These are phyloP conservation scores for Naematelia encephala DNA, from an alignment of 768 basidiomycete species.

Conservation along the genomic window DNA sequence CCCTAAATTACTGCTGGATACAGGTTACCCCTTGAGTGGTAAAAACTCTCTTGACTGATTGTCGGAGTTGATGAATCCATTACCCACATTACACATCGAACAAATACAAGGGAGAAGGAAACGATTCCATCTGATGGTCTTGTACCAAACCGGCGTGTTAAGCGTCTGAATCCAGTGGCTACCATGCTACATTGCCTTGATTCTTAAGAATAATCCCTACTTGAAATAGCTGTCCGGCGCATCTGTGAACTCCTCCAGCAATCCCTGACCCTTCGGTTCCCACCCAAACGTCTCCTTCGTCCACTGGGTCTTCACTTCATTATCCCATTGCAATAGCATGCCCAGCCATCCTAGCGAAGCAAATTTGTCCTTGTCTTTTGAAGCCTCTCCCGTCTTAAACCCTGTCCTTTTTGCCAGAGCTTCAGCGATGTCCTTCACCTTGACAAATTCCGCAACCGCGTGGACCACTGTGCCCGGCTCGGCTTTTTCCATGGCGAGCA, in stretches of 20 bases:
- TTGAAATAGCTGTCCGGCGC: too few species aligned
- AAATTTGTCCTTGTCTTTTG: background rate
- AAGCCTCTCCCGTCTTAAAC: background rate
- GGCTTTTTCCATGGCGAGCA: constrained; percentile 28
- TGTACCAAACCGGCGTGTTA: too few species aligned
- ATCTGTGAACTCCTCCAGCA: constrained; percentile 22
- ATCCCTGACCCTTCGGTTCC: constrained; percentile 17
- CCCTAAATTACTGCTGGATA: too few species aligned
- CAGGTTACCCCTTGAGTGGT: too few species aligned
- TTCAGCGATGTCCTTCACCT: constrained; percentile 16
- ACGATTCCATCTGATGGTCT: too few species aligned
- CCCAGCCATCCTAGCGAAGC: constrained; percentile 19
- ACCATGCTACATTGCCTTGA: too few species aligned
- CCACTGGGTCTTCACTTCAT: background rate
- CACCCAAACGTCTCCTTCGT: constrained; percentile 26
- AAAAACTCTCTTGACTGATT: too few species aligned
- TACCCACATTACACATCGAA: too few species aligned
- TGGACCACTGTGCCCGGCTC: constrained; percentile 14
- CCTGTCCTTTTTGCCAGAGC: constrained; percentile 10
- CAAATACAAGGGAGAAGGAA: too few species aligned
- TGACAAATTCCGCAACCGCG: constrained; percentile 13
- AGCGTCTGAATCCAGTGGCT: too few species aligned
- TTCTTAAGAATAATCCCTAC: too few species aligned
- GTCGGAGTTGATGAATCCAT: too few species aligned
- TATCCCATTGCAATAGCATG: background rate